Conservation (phyloP, 768 basidiomycete species). For the Gyrodon lividus region DNA sequence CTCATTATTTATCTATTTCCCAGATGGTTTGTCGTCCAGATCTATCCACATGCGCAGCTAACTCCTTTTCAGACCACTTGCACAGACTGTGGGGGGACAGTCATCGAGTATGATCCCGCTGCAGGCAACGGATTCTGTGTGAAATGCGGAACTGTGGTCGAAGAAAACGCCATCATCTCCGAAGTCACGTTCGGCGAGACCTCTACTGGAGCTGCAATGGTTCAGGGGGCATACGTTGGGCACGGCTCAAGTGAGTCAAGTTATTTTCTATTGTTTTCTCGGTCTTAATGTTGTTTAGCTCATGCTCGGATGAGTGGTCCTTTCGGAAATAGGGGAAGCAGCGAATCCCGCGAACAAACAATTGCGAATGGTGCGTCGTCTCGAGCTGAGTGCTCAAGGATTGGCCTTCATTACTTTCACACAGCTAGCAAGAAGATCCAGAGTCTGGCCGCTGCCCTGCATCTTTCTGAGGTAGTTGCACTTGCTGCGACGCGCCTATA, state of each 20-base stretch:
- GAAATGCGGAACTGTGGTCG: constrained; percentile 84
- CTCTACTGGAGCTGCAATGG: constrained; percentile 88
- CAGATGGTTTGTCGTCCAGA: constrained; percentile 18
- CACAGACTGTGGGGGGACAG: constrained; percentile 76
- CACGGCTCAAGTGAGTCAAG: constrained; percentile 80
- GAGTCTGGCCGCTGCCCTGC: constrained; percentile 74
- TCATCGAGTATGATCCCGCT: constrained; percentile 82
- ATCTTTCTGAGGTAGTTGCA: constrained; percentile 75
- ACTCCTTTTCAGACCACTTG: constrained; percentile 51
- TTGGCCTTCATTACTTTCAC: not conserved
- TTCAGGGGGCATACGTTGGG: constrained; percentile 89
- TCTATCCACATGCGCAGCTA: not conserved
- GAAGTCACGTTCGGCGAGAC: constrained; percentile 97
- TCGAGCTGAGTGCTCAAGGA: not conserved
- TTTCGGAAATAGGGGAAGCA: constrained; percentile 74
- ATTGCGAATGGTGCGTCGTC: constrained; percentile 74
- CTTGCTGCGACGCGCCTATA: constrained; percentile 85
- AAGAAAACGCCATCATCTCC: constrained; percentile 91
- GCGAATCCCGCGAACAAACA: constrained; percentile 87
- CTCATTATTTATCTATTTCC: not conserved
- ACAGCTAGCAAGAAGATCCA: constrained; percentile 82
- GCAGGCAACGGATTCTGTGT: constrained; percentile 86
- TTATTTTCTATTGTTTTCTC: not conserved
- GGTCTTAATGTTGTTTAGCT: constrained; percentile 42
- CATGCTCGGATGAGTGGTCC: constrained; percentile 81